Base-by-base conservation (phyloP, 129 eudicot genomes). In the Rutidosis leptorrhynchoides region DNA sequence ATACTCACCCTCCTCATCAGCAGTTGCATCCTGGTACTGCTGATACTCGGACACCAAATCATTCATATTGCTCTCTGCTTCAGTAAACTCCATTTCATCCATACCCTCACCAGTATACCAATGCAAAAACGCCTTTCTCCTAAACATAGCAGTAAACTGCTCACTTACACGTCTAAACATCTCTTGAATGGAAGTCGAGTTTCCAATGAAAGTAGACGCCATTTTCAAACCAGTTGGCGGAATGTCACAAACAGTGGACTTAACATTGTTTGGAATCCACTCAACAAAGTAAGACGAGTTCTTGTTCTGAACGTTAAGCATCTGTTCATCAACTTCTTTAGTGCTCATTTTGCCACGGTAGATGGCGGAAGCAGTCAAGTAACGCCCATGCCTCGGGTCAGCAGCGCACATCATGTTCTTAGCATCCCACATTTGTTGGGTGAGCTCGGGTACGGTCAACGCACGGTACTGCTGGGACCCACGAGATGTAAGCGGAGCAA, bases 381-480 rank as follows among this genome's bases (percentile, higher is more conserved):
- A 86, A 0, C 94, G 82, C 0, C 94, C 94, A 19, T 86, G 94
- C 1, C 94, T 82, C 3, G 94, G 94, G 70, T 86, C 94, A 7
- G 94, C 94, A 1, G 94, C 94, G 11, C 94, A 86, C 94, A 86
- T 86, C 94, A 86, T 86, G 80, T 86, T 86, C 67, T 86, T 86
- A 25, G 94, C 68, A 16, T 86, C 94, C 94, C 94, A 86, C 94
- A 86, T 86, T 71, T 86, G 94, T 61, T 86, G 94, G 58, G 94
- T 86, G 9, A 86, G 89, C 60, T 86, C 94, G 0, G 94, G 94
- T 8, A 86, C 94, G 0, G 84, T 83, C 2, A 84, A 51, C 9
- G 85, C 77, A 17, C 90, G 85, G 82, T 84, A 84, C 40, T 81
- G 86, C 68, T 84, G 90, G 30, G 90, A 84, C 5, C 90, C 90